These are phyloP conservation scores for Falciphora oryzae DNA, from an alignment of 2,329 filamentous ascomycete species.

Conservation along the genomic window DNA sequence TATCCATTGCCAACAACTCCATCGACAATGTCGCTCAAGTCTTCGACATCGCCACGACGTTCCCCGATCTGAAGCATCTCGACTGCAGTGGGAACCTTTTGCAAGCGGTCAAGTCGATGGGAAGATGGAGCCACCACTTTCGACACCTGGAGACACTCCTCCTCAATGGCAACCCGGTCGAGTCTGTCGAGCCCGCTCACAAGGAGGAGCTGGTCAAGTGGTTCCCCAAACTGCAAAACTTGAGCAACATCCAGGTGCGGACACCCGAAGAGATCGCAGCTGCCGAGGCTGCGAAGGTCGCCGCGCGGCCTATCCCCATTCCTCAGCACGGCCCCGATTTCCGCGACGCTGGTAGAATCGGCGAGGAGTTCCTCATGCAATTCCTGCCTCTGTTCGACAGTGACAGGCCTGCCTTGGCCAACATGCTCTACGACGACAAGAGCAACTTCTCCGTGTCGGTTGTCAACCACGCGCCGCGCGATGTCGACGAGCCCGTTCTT, in stretches of 20 bases:
- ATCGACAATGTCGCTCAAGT: conserved; percentile 68
- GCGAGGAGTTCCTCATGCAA: conserved; percentile 67
- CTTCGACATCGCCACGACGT: conserved; percentile 67
- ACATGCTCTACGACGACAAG: conserved; percentile 67
- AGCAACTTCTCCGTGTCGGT: conserved; percentile 73
- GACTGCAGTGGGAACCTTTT: conserved; percentile 85
- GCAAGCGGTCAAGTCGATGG: conserved; percentile 58
- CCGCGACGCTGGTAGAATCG: conserved; percentile 66
- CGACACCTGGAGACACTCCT: conserved; percentile 74
- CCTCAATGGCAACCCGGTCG: conserved; percentile 70
- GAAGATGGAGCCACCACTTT: conserved; percentile 75
- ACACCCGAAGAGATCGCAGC: conserved; percentile 64
- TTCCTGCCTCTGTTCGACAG: conserved; percentile 72
- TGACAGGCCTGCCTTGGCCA: conserved; percentile 57
- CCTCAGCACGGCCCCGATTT: conserved; percentile 62
- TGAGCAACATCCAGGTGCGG: conserved; percentile 71
- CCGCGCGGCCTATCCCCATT: conserved; percentile 47
- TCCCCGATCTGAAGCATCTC: conserved; percentile 81
- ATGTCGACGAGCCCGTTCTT: conserved; percentile 36
- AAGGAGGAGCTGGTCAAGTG: conserved; percentile 66
- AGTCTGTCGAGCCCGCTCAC: conserved; percentile 52
- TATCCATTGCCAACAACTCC: conserved; percentile 76
- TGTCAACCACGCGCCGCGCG: conserved; percentile 52
- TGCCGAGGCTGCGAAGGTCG: conserved; percentile 42
- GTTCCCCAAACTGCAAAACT: conserved; percentile 73